Evolutionary conservation across 148 eudicot genomes (phyloP), one percentile per base, ranked within the genome.

Genomic region (Nepenthes gracilis): DNA sequence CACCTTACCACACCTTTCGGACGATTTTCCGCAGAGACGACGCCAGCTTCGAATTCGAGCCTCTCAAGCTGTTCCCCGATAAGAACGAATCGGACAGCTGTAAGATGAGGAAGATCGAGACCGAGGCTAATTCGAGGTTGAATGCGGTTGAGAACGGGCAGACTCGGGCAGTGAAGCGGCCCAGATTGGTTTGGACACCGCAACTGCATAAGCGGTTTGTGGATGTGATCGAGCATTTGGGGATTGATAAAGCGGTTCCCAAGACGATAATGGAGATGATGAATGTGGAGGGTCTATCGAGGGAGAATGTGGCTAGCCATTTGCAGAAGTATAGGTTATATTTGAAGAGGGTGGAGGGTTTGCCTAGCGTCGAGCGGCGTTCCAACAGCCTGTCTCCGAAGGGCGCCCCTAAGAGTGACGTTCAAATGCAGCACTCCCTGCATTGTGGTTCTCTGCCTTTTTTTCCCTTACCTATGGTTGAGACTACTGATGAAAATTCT

Each of bases 221-320:
- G 47, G 79, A 78, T 51, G 79, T 72, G 33, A 68, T 78, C 55
- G 69, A 75, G 57, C 69, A 75, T 63, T 56, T 78, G 55, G 82
- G 82, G 35, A 55, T 75, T 43, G 73, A 75, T 10, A 78, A 75
- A 54, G 82, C 82, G 2, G 82, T 78, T 57, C 82, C 82, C 8
- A 78, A 75, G 49, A 72, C 82, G 1, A 78, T 78, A 32, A 75
- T 75, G 79, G 72, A 75, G 69, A 52, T 68, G 76, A 78, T 78
- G 82, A 78, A 75, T 65, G 82, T 78, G 8, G 82, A 78, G 12
- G 82, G 82, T 1, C 53, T 78, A 47, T 75, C 82, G 38, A 69
- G 82, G 57, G 79, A 78, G 57, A 78, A 78, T 75, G 79, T 78
- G 57, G 82, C 82, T 38, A 78, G 82, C 47, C 82, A 78, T 14